phyloP scores from a whole-genome alignment of 805 yeast species.

The Suhomyces sp. region DNA sequence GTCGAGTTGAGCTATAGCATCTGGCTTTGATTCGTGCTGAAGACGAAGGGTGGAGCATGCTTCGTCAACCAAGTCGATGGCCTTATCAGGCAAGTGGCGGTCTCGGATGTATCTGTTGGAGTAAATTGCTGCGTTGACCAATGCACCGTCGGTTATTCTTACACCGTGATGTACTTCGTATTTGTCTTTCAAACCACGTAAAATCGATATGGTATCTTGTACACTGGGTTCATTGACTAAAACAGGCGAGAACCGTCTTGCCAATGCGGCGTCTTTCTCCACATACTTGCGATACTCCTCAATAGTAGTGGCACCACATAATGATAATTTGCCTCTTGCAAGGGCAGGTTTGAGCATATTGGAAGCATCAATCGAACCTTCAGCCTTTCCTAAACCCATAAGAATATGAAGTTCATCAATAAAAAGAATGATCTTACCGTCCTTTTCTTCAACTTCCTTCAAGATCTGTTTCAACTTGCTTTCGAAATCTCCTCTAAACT shows the following conservation, averaged over 20 bases:
- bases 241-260: conserved; percentile 91
- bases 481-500: conserved; percentile 94
- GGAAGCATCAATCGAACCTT: conserved; percentile 95
- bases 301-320: conserved; percentile 94
- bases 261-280: conserved; percentile 94
- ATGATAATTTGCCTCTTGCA: conserved; percentile 87
- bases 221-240: conserved; percentile 84
- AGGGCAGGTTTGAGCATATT: conserved; percentile 89
- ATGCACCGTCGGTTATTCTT: conserved; percentile 84
- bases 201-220: conserved; percentile 83
- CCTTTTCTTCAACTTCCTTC: conserved; percentile 76
- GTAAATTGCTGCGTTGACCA: conserved; percentile 89
- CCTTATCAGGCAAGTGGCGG: conserved; percentile 91
- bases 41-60: conserved; percentile 93
- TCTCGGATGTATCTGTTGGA: conserved; percentile 90
- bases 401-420: conserved; percentile 89
- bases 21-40: conserved; percentile 97
- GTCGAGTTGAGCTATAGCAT: conserved; percentile 84
- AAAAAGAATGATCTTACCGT: conserved; percentile 75
- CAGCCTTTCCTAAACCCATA: conserved; percentile 87
- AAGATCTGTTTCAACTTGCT: conserved; percentile 79
- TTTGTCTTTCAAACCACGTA: conserved; percentile 89
- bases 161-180: conserved; percentile 99
- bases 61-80: conserved; percentile 94
- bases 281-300: conserved; percentile 91